These are phyloP conservation scores for Solanum etuberosum DNA, from an alignment of 257 asterid genomes.

Conservation along the genomic window DNA sequence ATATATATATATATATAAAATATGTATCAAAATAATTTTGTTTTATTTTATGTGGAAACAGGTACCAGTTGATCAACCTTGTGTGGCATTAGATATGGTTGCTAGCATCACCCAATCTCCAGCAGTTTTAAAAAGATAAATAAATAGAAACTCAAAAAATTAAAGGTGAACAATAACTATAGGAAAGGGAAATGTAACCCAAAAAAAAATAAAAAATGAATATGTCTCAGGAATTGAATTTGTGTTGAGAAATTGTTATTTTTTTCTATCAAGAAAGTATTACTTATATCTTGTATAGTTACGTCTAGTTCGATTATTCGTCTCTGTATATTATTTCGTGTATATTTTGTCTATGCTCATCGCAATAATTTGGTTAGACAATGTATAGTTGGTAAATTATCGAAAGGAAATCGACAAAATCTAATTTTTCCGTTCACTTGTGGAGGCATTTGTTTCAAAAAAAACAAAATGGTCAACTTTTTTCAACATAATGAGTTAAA, in stretches of 20 bases:
- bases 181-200: background rate
- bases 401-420: background rate
- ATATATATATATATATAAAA: background rate
- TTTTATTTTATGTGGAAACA: background rate
- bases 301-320: background rate
- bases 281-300: background rate
- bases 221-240: background rate
- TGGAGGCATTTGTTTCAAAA: too few species aligned
- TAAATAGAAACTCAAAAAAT: background rate
- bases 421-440: too few species aligned
- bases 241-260: background rate
- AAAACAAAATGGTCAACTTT: too few species aligned
- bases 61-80: conserved; percentile 43
- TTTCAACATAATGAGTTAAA: too few species aligned
- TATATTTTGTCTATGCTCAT: background rate
- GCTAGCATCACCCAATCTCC: conserved; percentile 1
- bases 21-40: background rate
- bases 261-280: background rate
- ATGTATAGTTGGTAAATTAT: background rate
- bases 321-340: too few species aligned
- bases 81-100: conserved; percentile 16
- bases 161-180: background rate
- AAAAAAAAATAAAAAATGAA: background rate
- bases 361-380: background rate
- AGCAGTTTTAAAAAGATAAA: background rate